A percentile compares a stretch with the other conserved stretches of the same genome.
phyloP scores from a whole-genome alignment of 192 early-diverging fungal species.

The Paraglomus occultum region DNA sequence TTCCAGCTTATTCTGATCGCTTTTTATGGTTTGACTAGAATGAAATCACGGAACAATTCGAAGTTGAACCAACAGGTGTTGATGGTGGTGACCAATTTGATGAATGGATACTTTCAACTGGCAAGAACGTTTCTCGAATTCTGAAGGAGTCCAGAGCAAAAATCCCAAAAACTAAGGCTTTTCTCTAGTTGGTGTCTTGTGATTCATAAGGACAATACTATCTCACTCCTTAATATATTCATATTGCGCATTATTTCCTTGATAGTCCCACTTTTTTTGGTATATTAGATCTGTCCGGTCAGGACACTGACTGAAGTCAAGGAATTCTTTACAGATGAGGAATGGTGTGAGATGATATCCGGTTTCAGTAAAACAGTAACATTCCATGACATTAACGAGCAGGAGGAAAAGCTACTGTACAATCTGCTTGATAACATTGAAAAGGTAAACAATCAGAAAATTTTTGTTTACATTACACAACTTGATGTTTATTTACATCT shows the following conservation, averaged over 20 bases:
- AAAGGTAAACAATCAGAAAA: conserved; percentile 2
- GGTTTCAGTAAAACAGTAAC: conserved; percentile 17
- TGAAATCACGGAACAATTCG: too few species aligned
- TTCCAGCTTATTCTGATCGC: too few species aligned
- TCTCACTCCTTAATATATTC: background rate
- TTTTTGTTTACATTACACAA: conserved; percentile 3
- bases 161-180: conserved; percentile 15
- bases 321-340: conserved; percentile 11
- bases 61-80: too few species aligned
- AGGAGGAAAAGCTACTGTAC: conserved; percentile 12
- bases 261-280: conserved; percentile 17
- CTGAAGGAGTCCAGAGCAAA: conserved; percentile 10
- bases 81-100: too few species aligned
- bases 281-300: conserved; percentile 13
- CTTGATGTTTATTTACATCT: conserved; percentile 10
- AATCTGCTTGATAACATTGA: conserved; percentile 20
- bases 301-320: conserved; percentile 18
- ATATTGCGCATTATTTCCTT: too few species aligned
- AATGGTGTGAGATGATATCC: conserved; percentile 16
- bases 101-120: conserved; percentile 12
- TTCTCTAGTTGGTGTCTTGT: conserved; percentile 6
- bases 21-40: too few species aligned
- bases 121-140: conserved; percentile 13
- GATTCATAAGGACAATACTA: background rate
- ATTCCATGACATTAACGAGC: conserved; percentile 4